These are phyloP conservation scores for Spiraea crenata DNA, from an alignment of 331 rosid genomes.

Conservation along the genomic window DNA sequence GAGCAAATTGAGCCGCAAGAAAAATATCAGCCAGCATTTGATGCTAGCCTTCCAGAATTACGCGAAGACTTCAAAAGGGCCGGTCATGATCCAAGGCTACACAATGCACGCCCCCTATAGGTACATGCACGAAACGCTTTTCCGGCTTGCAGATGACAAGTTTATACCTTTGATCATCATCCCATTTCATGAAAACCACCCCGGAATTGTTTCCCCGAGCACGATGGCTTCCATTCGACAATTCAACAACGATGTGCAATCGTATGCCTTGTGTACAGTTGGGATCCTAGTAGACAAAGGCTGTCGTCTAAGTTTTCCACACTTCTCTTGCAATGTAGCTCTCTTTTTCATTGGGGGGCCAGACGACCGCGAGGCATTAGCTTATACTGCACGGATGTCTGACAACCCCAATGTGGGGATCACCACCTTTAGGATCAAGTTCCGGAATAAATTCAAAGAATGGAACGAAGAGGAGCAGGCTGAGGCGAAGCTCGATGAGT, in stretches of 20 bases:
- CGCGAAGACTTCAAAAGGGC: slow-evolving; percentile 31
- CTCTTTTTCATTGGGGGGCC: slow-evolving; percentile 48
- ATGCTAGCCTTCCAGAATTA: slow-evolving; percentile 50
- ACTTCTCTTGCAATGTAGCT: slow-evolving; percentile 23
- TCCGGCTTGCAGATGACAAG: slow-evolving; percentile 40
- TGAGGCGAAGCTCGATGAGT: slow-evolving; percentile 41
- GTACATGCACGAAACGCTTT: slow-evolving; percentile 47
- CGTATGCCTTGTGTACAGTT: slow-evolving; percentile 36
- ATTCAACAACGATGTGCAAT: slow-evolving; percentile 33
- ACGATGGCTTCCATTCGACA: slow-evolving; percentile 17
- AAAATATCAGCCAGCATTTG: slow-evolving; percentile 33
- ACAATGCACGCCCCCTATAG: slow-evolving; percentile 45
- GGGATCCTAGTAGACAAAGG: slow-evolving; percentile 52
- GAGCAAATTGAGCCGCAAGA: slow-evolving; percentile 5
- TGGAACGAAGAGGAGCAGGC: neutral
- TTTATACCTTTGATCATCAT: slow-evolving; percentile 36
- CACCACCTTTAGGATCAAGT: slow-evolving; percentile 12
- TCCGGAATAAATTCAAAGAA: neutral
- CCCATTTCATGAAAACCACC: slow-evolving; percentile 46
- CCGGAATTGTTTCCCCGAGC: neutral
- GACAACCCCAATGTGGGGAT: slow-evolving; percentile 10
- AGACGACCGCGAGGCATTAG: slow-evolving; percentile 52
- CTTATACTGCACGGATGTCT: slow-evolving; percentile 39
- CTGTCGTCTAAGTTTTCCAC: neutral
- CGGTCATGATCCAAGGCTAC: slow-evolving; percentile 25